These are phyloP conservation scores for Botrytis squamosa DNA, from an alignment of 2,329 filamentous ascomycete species.

Conservation along the genomic window DNA sequence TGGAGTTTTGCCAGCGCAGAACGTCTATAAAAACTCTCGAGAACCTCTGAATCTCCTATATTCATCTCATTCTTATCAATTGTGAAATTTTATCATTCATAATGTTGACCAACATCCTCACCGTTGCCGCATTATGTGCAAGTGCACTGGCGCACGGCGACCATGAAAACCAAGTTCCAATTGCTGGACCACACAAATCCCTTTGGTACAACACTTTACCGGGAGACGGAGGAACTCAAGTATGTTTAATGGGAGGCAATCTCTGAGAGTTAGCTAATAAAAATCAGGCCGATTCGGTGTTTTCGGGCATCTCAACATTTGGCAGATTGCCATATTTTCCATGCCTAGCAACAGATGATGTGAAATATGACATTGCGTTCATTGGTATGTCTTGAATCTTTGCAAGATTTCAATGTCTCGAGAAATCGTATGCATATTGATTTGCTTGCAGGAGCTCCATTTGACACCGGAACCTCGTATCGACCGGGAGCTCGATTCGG, in stretches of 20 bases:
- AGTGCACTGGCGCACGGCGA: slow-evolving; percentile 90
- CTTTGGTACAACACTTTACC: slow-evolving; percentile 83
- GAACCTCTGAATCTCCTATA: background rate
- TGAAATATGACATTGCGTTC: slow-evolving; percentile 82
- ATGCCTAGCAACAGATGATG: slow-evolving; percentile 67
- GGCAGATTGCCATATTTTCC: slow-evolving; percentile 75
- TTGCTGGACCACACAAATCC: slow-evolving; percentile 64
- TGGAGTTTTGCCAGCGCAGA: slow-evolving; percentile 4
- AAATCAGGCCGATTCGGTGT: slow-evolving; percentile 75
- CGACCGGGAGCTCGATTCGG: slow-evolving; percentile 81
- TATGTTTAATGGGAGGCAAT: slow-evolving; percentile 40
- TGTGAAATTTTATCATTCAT: slow-evolving; percentile 17
- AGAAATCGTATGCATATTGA: slow-evolving; percentile 16
- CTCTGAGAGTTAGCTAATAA: slow-evolving; percentile 18
- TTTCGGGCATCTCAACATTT: slow-evolving; percentile 85
- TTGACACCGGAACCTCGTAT: slow-evolving; percentile 85
- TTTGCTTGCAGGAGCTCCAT: slow-evolving; percentile 62
- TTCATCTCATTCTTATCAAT: slow-evolving; percentile 1
- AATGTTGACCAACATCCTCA: slow-evolving; percentile 35
- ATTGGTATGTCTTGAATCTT: slow-evolving; percentile 54
- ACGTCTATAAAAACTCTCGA: slow-evolving; percentile 3
- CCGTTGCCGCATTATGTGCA: slow-evolving; percentile 31
- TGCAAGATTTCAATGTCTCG: slow-evolving; percentile 16
- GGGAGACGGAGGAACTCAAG: slow-evolving; percentile 81
- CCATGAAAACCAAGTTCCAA: slow-evolving; percentile 61